Evolutionary conservation across 139 green algal species (phyloP), one percentile per base, ranked within the genome.

Genomic region (Zygnema circumcarinatum): DNA sequence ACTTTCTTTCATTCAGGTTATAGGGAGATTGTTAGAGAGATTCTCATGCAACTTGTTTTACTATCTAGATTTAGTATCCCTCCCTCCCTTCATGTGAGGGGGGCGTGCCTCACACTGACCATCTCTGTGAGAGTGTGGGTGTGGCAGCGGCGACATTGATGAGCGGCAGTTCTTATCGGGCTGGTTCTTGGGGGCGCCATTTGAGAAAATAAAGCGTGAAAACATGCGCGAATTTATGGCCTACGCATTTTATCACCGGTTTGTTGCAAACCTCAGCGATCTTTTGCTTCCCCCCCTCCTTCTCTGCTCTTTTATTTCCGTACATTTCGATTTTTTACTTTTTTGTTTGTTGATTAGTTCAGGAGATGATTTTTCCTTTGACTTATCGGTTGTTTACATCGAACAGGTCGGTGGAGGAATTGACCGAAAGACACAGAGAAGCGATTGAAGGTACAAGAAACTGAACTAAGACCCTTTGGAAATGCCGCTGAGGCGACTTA

Each of bases 181-280:
- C 2, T 89, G 84, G 84, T 89, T 89, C 53, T 54, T 89, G 3
- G 84, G 84, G 39, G 38, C 75, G 47, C 79, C n/a, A 11, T 29
- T 79, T 54, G 40, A 89, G 32, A 32, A 52, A 41, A 89, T 89
- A 25, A 76, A 40, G 21, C 41, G 39, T n/a, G 76, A 87, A 20
- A 89, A 89, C 78, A 38, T 89, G 76, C 38, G 38, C 32, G 80
- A 89, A 3, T 89, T 89, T 81, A 29, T 89, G 32, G n/a, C 84
- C 25, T 86, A 79, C 53, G 76, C 33, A 29, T 89, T 89, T 33
- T 89, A 76, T 33, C 78, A 89, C 75, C 32, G 84, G 84, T 88
- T 25, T 67, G 39, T n/a, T n/a, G n/a, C 22, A 36, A 82, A 25
- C 68, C 35, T 35, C 33, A 41, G 38, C 67, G 38, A 7, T 16